Base-by-base conservation (phyloP, 371 early-diverging fungal genomes). In the Dentiscutata heterogama region DNA sequence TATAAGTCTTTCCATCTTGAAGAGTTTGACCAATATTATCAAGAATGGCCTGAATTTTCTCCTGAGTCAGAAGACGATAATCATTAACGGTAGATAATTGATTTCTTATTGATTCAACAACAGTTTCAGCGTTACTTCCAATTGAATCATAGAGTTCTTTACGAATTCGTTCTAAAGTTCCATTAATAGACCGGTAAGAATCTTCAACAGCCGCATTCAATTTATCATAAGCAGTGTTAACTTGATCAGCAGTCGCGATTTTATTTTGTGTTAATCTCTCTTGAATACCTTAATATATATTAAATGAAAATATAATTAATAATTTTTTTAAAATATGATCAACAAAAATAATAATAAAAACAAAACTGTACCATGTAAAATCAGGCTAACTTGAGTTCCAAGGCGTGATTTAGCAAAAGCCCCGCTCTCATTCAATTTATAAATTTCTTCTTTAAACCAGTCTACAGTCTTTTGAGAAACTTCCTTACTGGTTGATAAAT, bases 401-500 rank as follows among this genome's bases (percentile, higher is more conserved):
- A 51, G 31, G 50, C 78, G 39, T 51, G 78, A 18, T 20, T 63
- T 65, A 16, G 78, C 65, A 53, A 78, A 78, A 13, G 50, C 70
- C 5, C 27, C 56, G 2, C 56, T 6, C 18, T 70, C 64, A 14
- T 39, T 54, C 56, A 80, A 27, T 31, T 80, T 46, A 25, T 70
- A 22, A 42, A 70, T 56, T 56, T 70, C 22, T n/a, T 80, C 80
- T 14, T 80, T 67, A 64, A 80, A 70, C 80, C 70, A 80, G 31
- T 80, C 29, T 10, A 80, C 11, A n/a, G 80, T 80, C 3, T 80
- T 54, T 35, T 56, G 39, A 29, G 80, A 70, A 18, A 80, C 2
- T 54, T 70, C 18, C 5, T 67, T 31, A 11, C 51, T 0, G n/a
- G 68, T 80, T 51, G 51, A 0, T 6, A 65, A 8, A 27, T 80